Percentiles rank a stretch among this genome's conserved stretches.
Conservation (phyloP, 176 grass and related monocot species). For the Musa beccarii region DNA sequence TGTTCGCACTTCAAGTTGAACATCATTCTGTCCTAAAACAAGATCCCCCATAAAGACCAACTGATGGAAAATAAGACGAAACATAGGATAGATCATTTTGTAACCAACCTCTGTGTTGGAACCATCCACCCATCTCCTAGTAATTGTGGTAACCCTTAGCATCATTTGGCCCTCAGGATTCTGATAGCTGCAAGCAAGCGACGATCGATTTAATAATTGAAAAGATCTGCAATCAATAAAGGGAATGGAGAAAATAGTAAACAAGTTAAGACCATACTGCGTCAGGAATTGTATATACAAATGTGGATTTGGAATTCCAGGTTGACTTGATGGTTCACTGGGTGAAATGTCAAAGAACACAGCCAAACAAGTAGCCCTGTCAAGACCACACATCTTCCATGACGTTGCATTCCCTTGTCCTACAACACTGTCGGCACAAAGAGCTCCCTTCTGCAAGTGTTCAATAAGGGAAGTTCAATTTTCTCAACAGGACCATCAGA, state of each 20-base stretch:
- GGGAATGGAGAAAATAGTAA: conserved; percentile 16
- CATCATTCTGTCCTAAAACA: no score
- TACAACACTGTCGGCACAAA: conserved; percentile 80
- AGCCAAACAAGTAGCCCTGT: conserved; percentile 80
- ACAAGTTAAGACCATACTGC: conserved; percentile 35
- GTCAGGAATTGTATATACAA: conserved; percentile 92
- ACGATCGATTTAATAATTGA: conserved; percentile 4
- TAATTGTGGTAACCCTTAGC: conserved; percentile 69
- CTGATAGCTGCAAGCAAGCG: conserved; percentile 59
- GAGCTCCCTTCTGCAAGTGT: conserved; percentile 58
- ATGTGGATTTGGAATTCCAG: conserved; percentile 65
- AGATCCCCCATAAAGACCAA: no score
- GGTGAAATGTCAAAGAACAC: conserved; percentile 98
- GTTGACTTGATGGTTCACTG: conserved; percentile 62
- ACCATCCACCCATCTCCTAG: conserved; percentile 89
- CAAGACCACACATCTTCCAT: conserved; percentile 98
- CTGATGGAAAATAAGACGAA: no score
- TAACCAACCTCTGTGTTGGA: conserved; percentile 62
- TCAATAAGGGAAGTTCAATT: background rate
- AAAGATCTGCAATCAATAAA: conserved; percentile 3
- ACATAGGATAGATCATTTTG: background rate
- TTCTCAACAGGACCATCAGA: background rate
- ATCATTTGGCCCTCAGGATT: conserved; percentile 89
- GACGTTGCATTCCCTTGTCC: conserved; percentile 86
- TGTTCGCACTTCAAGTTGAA: no score